Evolutionary conservation across 179 eudicot species (phyloP).

Genomic region (Camellia oleifera): DNA sequence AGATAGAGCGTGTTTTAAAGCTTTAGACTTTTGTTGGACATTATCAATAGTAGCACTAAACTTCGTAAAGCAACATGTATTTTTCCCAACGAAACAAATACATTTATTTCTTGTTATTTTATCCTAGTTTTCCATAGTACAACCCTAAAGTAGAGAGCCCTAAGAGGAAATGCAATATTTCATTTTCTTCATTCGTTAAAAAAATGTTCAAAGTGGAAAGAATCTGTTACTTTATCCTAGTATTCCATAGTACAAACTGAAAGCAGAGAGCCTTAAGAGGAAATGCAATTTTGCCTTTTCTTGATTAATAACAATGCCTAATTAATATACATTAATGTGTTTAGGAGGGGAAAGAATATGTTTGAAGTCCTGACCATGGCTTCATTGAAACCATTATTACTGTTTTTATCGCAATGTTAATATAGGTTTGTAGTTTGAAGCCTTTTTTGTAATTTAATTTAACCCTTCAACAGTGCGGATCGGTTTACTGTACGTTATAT

Average conservation of each 20-base stretch:
- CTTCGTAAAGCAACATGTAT: background rate
- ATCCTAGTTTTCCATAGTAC: background rate
- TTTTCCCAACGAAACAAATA: background rate
- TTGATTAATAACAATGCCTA: too few relatives aligned
- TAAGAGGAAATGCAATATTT: background rate
- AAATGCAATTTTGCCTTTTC: too few relatives aligned
- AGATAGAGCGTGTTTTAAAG: too few relatives aligned
- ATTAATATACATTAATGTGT: too few relatives aligned
- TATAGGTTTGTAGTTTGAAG: background rate
- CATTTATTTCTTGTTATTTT: background rate
- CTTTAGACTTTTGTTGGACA: too few relatives aligned
- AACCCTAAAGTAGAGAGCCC: background rate
- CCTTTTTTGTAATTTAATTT: background rate
- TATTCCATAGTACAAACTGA: too few relatives aligned
- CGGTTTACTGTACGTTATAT: conserved; percentile 41
- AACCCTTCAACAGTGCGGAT: conserved; percentile 36
- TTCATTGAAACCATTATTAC: background rate
- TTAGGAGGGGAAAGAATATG: background rate
- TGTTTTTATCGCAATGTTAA: background rate
- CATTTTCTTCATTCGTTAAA: background rate
- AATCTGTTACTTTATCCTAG: background rate
- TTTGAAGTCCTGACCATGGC: background rate
- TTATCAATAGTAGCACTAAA: too few relatives aligned
- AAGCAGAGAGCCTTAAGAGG: too few relatives aligned
- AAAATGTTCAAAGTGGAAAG: background rate